A percentile compares a stretch with the other conserved stretches of the same genome.
phyloP scores from a whole-genome alignment of 23 red algal genomes.

The Gracilariopsis chorda region DNA sequence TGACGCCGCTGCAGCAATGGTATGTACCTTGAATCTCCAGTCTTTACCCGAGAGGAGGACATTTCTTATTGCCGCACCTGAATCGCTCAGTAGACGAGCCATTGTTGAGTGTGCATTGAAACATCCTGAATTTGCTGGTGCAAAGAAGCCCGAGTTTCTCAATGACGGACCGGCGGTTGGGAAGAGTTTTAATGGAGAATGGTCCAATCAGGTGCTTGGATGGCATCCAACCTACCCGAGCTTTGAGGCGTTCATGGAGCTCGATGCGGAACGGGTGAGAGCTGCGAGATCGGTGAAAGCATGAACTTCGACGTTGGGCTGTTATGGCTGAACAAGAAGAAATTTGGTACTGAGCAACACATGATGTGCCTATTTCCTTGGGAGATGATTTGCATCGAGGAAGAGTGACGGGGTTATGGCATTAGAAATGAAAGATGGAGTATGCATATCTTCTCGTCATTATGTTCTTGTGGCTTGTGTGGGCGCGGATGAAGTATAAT shows the following conservation, averaged over 20 bases:
- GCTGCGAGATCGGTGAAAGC: not conserved
- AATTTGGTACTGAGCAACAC: too few relatives aligned
- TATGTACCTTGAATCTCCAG: conserved; percentile 25
- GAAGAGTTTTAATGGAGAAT: not conserved
- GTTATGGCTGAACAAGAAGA: too few relatives aligned
- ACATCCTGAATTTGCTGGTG: conserved; percentile 32
- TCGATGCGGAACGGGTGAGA: not conserved
- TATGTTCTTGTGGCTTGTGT: too few relatives aligned
- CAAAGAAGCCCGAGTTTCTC: conserved; percentile 7
- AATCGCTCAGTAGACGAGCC: conserved; percentile 21
- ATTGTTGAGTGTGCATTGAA: conserved; percentile 36
- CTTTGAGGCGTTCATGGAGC: conserved; percentile 28
- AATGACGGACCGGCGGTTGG: not conserved
- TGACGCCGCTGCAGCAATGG: conserved; percentile 74
- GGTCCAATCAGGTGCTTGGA: conserved; percentile 11
- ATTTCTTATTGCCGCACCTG: conserved; percentile 50
- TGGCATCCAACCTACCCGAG: conserved; percentile 39
- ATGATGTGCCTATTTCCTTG: too few relatives aligned
- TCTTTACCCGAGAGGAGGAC: not conserved
- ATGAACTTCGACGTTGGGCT: too few relatives aligned
- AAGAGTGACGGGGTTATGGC: too few relatives aligned
- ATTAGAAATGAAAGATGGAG: too few relatives aligned
- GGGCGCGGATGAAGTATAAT: too few relatives aligned
- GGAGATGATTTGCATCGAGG: too few relatives aligned
- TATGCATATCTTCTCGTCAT: too few relatives aligned